phyloP scores from a whole-genome alignment of 768 basidiomycete species.

The Cystofilobasidium macerans region DNA sequence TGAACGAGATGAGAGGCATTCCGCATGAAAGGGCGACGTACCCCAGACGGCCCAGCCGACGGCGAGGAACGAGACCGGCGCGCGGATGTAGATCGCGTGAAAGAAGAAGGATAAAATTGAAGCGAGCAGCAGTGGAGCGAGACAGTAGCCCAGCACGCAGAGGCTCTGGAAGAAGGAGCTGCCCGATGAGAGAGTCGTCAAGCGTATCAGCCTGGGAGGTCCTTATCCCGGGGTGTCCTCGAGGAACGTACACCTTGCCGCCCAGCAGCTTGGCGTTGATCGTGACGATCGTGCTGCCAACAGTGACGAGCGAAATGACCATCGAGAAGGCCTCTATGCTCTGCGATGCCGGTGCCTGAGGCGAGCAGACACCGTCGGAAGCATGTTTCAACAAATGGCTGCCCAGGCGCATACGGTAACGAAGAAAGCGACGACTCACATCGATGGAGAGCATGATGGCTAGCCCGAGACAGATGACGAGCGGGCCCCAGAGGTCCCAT shows the following conservation, averaged over 20 bases:
- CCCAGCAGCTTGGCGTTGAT: conserved; percentile 25
- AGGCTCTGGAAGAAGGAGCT: conserved; percentile 25
- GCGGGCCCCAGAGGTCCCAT: conserved; percentile 27
- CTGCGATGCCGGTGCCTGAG: conserved; percentile 20
- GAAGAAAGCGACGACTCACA: not conserved
- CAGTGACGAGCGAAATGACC: conserved; percentile 27
- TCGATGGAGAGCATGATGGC: conserved; percentile 25
- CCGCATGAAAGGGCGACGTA: not conserved
- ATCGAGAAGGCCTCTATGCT: conserved; percentile 26
- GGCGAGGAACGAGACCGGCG: conserved; percentile 17
- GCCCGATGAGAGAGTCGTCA: too few relatives aligned
- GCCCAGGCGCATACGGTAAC: too few relatives aligned
- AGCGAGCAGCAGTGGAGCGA: conserved; percentile 22
- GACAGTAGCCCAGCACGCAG: conserved; percentile 26
- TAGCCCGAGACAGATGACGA: conserved; percentile 24
- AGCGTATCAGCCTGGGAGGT: too few relatives aligned
- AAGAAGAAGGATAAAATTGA: conserved; percentile 26
- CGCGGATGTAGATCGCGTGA: conserved; percentile 19
- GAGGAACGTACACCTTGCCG: conserved; percentile 24
- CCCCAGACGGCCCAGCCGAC: conserved; percentile 25
- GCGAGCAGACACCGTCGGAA: not conserved
- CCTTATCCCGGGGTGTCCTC: too few relatives aligned
- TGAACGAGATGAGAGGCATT: not conserved
- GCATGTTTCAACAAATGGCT: too few relatives aligned
- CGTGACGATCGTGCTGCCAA: conserved; percentile 22